Percentiles rank a stretch among this genome's conserved stretches.
These are phyloP conservation scores for Pilaira anomala DNA, from an alignment of 192 early-diverging fungal species.

Conservation along the genomic window DNA sequence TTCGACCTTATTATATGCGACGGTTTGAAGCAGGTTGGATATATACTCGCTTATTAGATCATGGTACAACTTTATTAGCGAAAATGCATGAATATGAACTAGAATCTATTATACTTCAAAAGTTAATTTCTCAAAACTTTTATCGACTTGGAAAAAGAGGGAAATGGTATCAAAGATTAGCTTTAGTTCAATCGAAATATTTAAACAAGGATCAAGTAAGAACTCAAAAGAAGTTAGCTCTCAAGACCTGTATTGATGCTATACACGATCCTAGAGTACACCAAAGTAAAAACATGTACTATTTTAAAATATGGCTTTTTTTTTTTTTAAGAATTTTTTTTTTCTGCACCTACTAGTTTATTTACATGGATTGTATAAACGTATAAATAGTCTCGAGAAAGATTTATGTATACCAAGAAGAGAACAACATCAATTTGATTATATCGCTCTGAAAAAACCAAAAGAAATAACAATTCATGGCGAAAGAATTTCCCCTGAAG, in stretches of 20 bases:
- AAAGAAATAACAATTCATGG: slow-evolving; percentile 36
- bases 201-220: slow-evolving; percentile 23
- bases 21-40: slow-evolving; percentile 47
- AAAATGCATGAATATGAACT: slow-evolving; percentile 51
- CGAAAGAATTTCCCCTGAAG: slow-evolving; percentile 30
- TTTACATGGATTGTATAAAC: slow-evolving; percentile 36
- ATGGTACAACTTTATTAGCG: slow-evolving; percentile 48
- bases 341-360: too few relatives aligned
- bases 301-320: too few relatives aligned
- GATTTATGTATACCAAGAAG: slow-evolving; percentile 43
- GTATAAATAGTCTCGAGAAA: slow-evolving; percentile 43
- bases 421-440: slow-evolving; percentile 52
- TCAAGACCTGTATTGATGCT: slow-evolving; percentile 58
- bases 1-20: slow-evolving; percentile 21
- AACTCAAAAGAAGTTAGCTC: slow-evolving; percentile 34
- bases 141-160: slow-evolving; percentile 58
- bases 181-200: slow-evolving; percentile 57
- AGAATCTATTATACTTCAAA: slow-evolving; percentile 53
- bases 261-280: slow-evolving; percentile 58
- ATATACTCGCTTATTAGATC: slow-evolving; percentile 56
- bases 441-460: slow-evolving; percentile 35
- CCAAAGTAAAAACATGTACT: slow-evolving; percentile 38
- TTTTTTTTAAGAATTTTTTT: too few relatives aligned
- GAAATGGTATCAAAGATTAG: slow-evolving; percentile 64
- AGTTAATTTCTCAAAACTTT: slow-evolving; percentile 53